These are phyloP conservation scores for Hebeloma cylindrosporum DNA, from an alignment of 768 basidiomycete genomes.

Conservation along the genomic window DNA sequence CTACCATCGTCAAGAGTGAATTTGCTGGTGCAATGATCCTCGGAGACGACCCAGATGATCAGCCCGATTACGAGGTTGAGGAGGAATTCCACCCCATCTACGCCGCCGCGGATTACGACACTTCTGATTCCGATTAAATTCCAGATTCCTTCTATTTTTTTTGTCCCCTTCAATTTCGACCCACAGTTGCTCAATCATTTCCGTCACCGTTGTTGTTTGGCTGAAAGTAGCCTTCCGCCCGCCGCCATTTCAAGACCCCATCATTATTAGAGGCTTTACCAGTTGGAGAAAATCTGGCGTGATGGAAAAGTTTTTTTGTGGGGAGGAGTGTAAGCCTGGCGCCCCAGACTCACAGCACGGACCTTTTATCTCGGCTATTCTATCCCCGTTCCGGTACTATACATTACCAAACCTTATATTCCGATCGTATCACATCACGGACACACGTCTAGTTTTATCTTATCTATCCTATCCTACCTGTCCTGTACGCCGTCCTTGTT, in stretches of 20 bases:
- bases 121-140: background rate
- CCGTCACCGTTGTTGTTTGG: background rate
- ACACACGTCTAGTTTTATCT: no score
- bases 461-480: no score
- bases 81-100: background rate
- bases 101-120: no score
- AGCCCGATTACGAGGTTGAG: background rate
- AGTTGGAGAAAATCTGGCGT: no score
- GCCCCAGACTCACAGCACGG: background rate
- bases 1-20: background rate
- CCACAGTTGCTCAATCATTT: background rate
- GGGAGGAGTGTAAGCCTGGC: constrained; percentile 1
- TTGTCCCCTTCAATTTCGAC: background rate
- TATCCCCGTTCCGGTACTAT: no score
- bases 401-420: no score
- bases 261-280: no score
- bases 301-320: no score
- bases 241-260: no score
- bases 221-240: no score
- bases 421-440: no score
- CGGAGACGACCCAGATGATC: background rate
- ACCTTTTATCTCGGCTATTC: background rate
- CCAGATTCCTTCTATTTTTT: background rate
- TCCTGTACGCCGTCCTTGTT: background rate
- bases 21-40: background rate